phyloP scores from a whole-genome alignment of 371 early-diverging fungal species.

The Syncephalastrum monosporum region DNA sequence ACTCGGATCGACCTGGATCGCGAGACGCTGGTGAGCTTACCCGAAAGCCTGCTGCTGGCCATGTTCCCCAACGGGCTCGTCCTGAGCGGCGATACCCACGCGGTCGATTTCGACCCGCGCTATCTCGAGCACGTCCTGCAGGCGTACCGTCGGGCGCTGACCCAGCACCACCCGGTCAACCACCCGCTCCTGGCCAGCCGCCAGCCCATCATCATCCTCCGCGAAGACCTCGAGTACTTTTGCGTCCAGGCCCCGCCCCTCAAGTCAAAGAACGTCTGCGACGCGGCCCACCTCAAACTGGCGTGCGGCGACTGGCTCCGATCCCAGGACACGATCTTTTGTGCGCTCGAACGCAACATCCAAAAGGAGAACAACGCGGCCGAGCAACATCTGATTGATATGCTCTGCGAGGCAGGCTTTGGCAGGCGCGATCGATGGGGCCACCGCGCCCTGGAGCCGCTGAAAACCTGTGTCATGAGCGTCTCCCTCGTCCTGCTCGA shows the following conservation, averaged over 20 bases:
- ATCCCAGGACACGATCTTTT: constrained; percentile 61
- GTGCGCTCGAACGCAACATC: constrained; percentile 61
- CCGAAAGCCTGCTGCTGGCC: constrained; percentile 13
- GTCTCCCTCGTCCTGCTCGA: constrained; percentile 61
- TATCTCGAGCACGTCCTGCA: constrained; percentile 11
- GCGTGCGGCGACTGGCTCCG: constrained; percentile 54
- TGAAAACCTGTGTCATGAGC: constrained; percentile 59
- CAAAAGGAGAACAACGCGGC: constrained; percentile 60
- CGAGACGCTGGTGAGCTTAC: constrained; percentile 10
- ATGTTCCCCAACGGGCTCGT: constrained; percentile 16
- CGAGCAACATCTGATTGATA: constrained; percentile 73
- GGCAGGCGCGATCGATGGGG: constrained; percentile 64
- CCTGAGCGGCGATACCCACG: background rate
- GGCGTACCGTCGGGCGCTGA: constrained; percentile 6
- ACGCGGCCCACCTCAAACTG: constrained; percentile 45
- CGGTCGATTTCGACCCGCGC: constrained; percentile 19
- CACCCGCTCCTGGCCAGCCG: constrained; percentile 17
- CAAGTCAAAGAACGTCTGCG: constrained; percentile 1
- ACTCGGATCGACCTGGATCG: constrained; percentile 7
- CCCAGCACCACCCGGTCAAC: constrained; percentile 13
- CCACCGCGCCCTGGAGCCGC: constrained; percentile 64
- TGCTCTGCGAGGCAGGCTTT: constrained; percentile 73
- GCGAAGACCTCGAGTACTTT: constrained; percentile 31
- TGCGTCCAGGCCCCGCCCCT: constrained; percentile 6
- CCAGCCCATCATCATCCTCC: constrained; percentile 21